Base-by-base conservation (phyloP, 306 rosid species). In the Coriaria nepalensis region DNA sequence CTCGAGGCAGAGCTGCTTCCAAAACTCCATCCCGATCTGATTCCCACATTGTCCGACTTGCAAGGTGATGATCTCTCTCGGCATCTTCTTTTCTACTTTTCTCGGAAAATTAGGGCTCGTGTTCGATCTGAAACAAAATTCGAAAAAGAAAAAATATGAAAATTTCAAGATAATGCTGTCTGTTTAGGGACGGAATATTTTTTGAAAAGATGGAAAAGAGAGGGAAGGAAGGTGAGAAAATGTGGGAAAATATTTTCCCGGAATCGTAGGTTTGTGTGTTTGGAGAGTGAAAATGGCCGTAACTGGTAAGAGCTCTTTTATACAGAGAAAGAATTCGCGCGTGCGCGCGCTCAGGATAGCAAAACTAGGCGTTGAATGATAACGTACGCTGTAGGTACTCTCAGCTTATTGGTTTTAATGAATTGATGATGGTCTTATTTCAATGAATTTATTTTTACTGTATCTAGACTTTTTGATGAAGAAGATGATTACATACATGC, bases 21-120 rank as follows among this genome's bases (percentile, higher is more conserved):
- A 88, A 72, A 88, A 88, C 69, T 88, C 97, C 97, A 88, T 88
- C 35, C 97, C 97, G 79, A 84, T 88, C 93, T 88, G 97, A 56
- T 88, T 88, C 20, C 97, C 97, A 43, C 97, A 88, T 81, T 88
- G 97, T 6, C 97, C 97, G 4, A 88, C 97, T 77, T 88, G 97
- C 13, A 88, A 74, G 0, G 97, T 88, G 69, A 88, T 84, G 68
- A 88, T 88, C 67, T 88, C 97, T 41, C 97, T 42, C 37, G 95
- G 97, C 97, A 88, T 88, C 60, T 57, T 69, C 45, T 48, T n/a
- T 10, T 62, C 33, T 10, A 54, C 47, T 61, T 55, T 46, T 42
- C n/a, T 43, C 9, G 39, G 50, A 62, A 59, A 67, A 33, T 65
- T 77, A 79, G 94, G 94, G 87, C 75, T 74, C 40, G 7, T 14